Percentiles rank a stretch among this genome's conserved stretches.
Evolutionary conservation across 306 rosid species (phyloP).

Genomic region (Albizia julibrissin): DNA sequence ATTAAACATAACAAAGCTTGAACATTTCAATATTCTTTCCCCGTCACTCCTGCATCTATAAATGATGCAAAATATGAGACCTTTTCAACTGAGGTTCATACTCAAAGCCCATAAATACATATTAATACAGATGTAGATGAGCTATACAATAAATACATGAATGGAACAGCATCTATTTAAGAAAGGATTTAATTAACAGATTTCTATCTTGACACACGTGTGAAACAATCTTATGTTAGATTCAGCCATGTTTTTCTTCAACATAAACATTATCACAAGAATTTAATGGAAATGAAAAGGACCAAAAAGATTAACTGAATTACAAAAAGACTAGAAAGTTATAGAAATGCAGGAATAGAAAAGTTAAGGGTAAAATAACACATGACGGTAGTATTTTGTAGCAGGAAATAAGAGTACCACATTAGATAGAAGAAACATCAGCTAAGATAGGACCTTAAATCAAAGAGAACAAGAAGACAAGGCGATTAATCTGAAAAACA

Average conservation of each 20-base stretch:
- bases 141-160: slow-evolving; percentile 17
- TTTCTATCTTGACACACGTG: slow-evolving; percentile 7
- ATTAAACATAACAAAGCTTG: neutral
- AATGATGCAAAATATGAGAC: neutral
- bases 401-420: neutral
- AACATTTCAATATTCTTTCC: neutral
- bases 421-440: slow-evolving; percentile 16
- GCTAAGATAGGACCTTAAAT: slow-evolving; percentile 13
- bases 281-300: neutral
- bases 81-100: neutral
- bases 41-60: neutral
- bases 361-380: neutral
- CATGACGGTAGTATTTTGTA: neutral
- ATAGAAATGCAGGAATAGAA: neutral
- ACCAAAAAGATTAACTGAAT: neutral
- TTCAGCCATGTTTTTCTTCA: slow-evolving; percentile 9
- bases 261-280: neutral
- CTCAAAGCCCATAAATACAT: slow-evolving; percentile 8
- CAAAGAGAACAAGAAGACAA: neutral
- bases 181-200: slow-evolving; percentile 18
- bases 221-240: slow-evolving; percentile 16
- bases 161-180: slow-evolving; percentile 1
- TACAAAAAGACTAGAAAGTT: neutral
- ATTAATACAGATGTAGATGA: neutral
- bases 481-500: neutral